These are phyloP conservation scores for Neonothopanus nambi DNA, from an alignment of 1,284 basidiomycete species.

Conservation along the genomic window DNA sequence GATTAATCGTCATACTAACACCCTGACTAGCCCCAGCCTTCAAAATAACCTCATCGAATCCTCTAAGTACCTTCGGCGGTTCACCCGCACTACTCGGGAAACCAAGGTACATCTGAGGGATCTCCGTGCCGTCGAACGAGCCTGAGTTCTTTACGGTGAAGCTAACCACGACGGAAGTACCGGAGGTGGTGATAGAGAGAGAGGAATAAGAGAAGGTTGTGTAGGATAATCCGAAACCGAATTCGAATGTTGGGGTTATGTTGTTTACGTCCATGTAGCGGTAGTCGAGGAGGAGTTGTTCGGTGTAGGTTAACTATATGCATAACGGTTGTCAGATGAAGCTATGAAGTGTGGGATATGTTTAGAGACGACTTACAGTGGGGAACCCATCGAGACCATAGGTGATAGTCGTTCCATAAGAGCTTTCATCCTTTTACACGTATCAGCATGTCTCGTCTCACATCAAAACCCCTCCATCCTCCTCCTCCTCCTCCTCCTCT, in stretches of 20 bases:
- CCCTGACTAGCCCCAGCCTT: slow-evolving; percentile 12
- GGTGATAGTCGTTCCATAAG: slow-evolving; percentile 43
- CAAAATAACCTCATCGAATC: slow-evolving; percentile 32
- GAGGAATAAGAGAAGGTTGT: slow-evolving; percentile 68
- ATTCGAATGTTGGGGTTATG: slow-evolving; percentile 62
- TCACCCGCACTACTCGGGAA: slow-evolving; percentile 43
- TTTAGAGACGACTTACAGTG: slow-evolving; percentile 44
- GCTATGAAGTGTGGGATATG: slow-evolving; percentile 29
- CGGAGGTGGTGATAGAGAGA: slow-evolving; percentile 41
- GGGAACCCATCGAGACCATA: slow-evolving; percentile 43
- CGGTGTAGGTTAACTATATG: slow-evolving; percentile 40
- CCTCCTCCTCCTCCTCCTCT: no score
- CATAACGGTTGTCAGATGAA: neutral
- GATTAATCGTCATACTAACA: slow-evolving; percentile 13
- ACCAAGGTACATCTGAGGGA: slow-evolving; percentile 54
- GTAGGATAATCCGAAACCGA: slow-evolving; percentile 82
- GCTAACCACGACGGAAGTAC: slow-evolving; percentile 34
- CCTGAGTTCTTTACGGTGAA: slow-evolving; percentile 58
- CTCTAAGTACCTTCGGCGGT: slow-evolving; percentile 37
- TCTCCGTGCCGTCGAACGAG: slow-evolving; percentile 50
- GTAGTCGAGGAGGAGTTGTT: slow-evolving; percentile 64
- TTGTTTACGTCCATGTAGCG: slow-evolving; percentile 63
- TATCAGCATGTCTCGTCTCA: no score
- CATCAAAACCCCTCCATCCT: no score
- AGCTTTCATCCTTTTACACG: slow-evolving; percentile 39